A percentile compares a stretch with the other conserved stretches of the same genome.
Evolutionary conservation across 495 filamentous ascomycete genomes (phyloP).

Genomic region (Platismatia glauca): DNA sequence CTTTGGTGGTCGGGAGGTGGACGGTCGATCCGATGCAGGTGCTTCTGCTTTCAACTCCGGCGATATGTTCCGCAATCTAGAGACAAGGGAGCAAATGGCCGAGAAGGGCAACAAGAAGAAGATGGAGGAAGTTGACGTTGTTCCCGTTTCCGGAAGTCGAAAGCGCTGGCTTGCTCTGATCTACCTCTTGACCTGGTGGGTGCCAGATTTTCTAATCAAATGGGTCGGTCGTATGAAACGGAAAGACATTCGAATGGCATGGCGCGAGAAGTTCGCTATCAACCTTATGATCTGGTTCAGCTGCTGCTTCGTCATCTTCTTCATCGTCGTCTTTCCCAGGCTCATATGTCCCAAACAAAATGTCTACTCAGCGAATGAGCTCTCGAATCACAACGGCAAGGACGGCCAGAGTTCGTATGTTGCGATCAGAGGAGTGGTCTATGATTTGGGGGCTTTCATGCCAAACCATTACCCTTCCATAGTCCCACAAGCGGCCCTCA

Average conservation of each 20-base stretch:
- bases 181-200: conserved; percentile 72
- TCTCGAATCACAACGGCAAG: conserved; percentile 67
- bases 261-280: conserved; percentile 97
- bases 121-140: conserved; percentile 81
- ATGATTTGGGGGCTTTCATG: conserved; percentile 67
- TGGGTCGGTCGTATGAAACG: conserved; percentile 77
- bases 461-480: conserved; percentile 72
- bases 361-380: conserved; percentile 72
- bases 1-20: conserved; percentile 74
- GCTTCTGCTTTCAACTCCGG: conserved; percentile 79
- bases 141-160: conserved; percentile 66
- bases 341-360: conserved; percentile 87
- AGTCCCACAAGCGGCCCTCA: conserved; percentile 54
- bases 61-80: conserved; percentile 97
- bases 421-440: conserved; percentile 81
- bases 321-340: conserved; percentile 77
- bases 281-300: conserved; percentile 94
- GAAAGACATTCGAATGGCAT: conserved; percentile 87
- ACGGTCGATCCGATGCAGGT: conserved; percentile 82
- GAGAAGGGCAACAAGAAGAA: conserved; percentile 89
- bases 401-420: conserved; percentile 54
- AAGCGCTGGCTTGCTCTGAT: conserved; percentile 91
- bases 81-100: conserved; percentile 86
- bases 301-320: conserved; percentile 73
- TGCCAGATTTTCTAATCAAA: conserved; percentile 78